Base-by-base conservation (phyloP, 495 filamentous ascomycete genomes). In the Lophiostoma macrostomum region DNA sequence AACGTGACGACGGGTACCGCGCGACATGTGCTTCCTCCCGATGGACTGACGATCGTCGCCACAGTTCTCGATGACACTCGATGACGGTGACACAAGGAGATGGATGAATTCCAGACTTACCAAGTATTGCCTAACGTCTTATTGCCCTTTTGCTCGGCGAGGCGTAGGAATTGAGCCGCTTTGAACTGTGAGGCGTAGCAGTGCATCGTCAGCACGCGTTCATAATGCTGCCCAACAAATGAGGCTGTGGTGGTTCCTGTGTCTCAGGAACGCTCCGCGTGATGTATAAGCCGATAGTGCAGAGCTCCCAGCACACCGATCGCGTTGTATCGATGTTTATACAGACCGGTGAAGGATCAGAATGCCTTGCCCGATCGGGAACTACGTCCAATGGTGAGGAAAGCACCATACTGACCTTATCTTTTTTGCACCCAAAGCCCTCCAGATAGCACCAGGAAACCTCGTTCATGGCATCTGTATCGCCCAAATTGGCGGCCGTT, bases 381-480 rank as follows among this genome's bases (percentile, higher is more conserved):
- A 37, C 12, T n/a, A n/a, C n/a, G n/a, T n/a, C n/a, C n/a, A n/a
- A n/a, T n/a, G 40, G 24, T 50, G 36, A 55, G 14, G 11, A 44
- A 18, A 49, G 30, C 52, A 19, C 25, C 49, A 34, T 25, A 83
- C 88, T 67, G 73, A 96, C 93, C 87, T 94, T 96, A 72, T 97
- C 89, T 70, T 97, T 99, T 70, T 87, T 90, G 51, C 86, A 87
- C 20, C 93, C 93, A 70, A 94, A 95, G 11, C 93, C 93, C 64
- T 95, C 87, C 16, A 91, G 68, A 74, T 94, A 97, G 71, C 94
- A 99, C 89, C 90, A 94, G 20, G 85, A 93, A 59, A 85, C 85
- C 68, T 96, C 91, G 67, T 96, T 95, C 90, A 96, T 96, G 37
- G 91, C 94, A 75, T 99, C 93, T 31, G 86, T 86, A 70, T 99